Evolutionary conservation across 331 rosid genomes (phyloP).

Genomic region (Acacia concinna): DNA sequence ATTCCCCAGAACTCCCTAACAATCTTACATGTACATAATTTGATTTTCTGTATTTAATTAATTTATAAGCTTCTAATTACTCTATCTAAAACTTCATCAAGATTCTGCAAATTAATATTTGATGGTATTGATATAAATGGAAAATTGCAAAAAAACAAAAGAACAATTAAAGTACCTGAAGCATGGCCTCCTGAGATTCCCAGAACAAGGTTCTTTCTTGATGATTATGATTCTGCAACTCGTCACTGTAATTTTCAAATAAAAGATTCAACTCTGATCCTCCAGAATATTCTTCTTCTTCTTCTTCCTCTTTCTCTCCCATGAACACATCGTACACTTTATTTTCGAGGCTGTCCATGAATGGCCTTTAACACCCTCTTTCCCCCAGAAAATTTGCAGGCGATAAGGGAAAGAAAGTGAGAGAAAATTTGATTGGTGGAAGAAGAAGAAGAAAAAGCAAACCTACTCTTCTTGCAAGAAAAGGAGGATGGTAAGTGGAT

Average conservation of each 20-base stretch:
- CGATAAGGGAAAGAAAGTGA: neutral
- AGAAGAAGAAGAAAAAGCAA: conserved; percentile 38
- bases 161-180: conserved; percentile 44
- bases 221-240: neutral
- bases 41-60: neutral
- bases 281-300: conserved; percentile 1
- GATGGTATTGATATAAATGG: neutral
- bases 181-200: conserved; percentile 58
- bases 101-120: neutral
- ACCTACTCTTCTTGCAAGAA: conserved; percentile 26
- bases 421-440: neutral
- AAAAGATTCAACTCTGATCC: neutral
- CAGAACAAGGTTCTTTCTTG: conserved; percentile 42
- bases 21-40: neutral
- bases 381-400: conserved; percentile 13
- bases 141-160: neutral
- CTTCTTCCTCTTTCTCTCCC: conserved; percentile 34
- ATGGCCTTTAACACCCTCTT: neutral
- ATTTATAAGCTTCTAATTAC: neutral
- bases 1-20: neutral
- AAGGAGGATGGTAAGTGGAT: neutral
- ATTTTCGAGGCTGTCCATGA: conserved; percentile 64
- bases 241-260: conserved; percentile 14
- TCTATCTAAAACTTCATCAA: neutral
- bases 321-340: conserved; percentile 39